phyloP scores from a whole-genome alignment of 1,284 basidiomycete species.

The Sanghuangporus weigelae region DNA sequence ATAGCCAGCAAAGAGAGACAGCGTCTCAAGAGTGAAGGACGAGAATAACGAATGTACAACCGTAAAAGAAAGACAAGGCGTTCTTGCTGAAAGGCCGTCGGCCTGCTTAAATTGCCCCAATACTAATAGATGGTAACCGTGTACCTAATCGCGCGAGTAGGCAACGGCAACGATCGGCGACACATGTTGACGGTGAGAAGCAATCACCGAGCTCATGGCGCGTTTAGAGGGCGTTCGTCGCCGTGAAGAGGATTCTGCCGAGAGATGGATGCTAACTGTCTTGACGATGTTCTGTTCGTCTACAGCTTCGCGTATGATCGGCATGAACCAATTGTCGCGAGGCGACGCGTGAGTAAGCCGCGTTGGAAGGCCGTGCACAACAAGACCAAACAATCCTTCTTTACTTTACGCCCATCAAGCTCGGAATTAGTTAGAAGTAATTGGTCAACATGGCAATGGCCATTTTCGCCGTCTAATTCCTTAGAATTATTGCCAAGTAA shows the following conservation, averaged over 20 bases:
- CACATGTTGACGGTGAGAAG: background rate
- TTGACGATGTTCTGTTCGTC: background rate
- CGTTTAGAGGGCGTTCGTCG: background rate
- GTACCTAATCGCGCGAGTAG: background rate
- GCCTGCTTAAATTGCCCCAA: background rate
- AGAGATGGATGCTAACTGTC: background rate
- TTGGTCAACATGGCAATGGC: background rate
- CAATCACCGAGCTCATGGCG: background rate
- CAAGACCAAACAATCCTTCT: background rate
- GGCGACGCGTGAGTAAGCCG: background rate
- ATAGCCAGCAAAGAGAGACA: slow-evolving; percentile 19
- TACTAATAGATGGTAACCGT: background rate
- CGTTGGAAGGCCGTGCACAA: background rate
- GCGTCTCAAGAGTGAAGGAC: slow-evolving; percentile 9
- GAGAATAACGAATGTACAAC: background rate
- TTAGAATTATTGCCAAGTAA: background rate
- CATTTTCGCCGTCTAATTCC: background rate
- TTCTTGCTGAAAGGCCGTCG: background rate
- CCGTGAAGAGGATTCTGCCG: background rate
- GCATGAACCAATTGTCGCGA: background rate
- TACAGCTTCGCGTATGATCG: background rate
- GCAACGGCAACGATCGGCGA: background rate
- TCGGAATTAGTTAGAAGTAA: background rate
- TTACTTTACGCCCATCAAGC: background rate
- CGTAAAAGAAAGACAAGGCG: background rate